Evolutionary conservation across 2,329 filamentous ascomycete species (phyloP).

Genomic region (Claviceps sp.): DNA sequence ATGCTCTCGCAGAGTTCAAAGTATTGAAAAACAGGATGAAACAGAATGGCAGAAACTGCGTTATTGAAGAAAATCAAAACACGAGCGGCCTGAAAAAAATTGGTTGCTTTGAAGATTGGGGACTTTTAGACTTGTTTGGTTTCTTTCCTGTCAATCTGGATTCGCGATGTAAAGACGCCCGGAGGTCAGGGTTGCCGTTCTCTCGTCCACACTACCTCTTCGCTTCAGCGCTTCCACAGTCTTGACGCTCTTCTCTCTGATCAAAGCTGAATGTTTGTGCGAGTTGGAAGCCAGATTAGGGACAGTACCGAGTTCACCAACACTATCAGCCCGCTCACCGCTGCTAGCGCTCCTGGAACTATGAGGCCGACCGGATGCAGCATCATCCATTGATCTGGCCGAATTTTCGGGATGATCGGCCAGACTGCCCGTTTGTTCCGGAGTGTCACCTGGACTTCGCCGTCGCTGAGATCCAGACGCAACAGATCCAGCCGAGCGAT

Average conservation of each 20-base stretch:
- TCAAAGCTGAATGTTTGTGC: conserved; percentile 40
- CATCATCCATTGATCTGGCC: conserved; percentile 21
- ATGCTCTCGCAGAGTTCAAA: conserved; percentile 9
- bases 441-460: conserved; percentile 38
- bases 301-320: conserved; percentile 39
- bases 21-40: conserved; percentile 7
- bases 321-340: conserved; percentile 45
- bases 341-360: conserved; percentile 44
- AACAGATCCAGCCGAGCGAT: conserved; percentile 35
- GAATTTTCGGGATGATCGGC: conserved; percentile 25
- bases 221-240: conserved; percentile 59
- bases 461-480: conserved; percentile 28
- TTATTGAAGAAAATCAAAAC: background rate
- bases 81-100: background rate
- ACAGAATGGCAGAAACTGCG: background rate
- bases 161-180: conserved; percentile 76
- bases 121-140: background rate
- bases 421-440: conserved; percentile 40
- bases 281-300: conserved; percentile 45
- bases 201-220: conserved; percentile 72
- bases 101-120: too few species aligned
- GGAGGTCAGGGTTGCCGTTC: conserved; percentile 60
- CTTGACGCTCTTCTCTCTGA: conserved; percentile 52
- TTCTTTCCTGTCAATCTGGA: conserved; percentile 42
- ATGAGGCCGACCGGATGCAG: conserved; percentile 32